A percentile compares a stretch with the other conserved stretches of the same genome.
Conservation (phyloP, 768 basidiomycete species). For the Cubamyces sp. region DNA sequence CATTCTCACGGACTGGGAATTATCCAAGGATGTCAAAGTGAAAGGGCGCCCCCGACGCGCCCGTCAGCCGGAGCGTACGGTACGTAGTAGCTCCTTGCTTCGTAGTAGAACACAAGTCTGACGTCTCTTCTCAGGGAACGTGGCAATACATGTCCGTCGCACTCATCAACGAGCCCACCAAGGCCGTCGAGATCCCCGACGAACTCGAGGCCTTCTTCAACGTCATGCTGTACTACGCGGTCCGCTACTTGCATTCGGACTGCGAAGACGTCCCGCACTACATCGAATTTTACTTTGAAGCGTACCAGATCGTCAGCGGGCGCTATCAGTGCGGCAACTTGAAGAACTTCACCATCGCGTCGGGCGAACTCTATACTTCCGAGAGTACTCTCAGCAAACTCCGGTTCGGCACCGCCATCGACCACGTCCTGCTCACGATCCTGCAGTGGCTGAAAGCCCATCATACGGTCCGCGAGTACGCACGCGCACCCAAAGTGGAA, state of each 20-base stretch:
- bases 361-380: neutral
- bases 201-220: neutral
- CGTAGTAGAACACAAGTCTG: neutral
- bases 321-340: neutral
- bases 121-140: neutral
- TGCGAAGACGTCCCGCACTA: neutral
- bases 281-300: neutral
- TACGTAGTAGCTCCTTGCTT: neutral
- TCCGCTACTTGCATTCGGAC: neutral
- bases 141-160: neutral
- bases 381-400: neutral
- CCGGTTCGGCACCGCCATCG: neutral
- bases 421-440: neutral
- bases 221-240: neutral
- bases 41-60: neutral
- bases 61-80: neutral
- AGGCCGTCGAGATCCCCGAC: neutral
- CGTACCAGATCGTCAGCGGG: neutral
- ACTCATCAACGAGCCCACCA: neutral
- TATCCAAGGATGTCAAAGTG: neutral
- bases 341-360: neutral
- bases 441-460: neutral
- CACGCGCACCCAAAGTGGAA: neutral
- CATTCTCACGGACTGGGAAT: neutral
- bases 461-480: neutral